phyloP scores from a whole-genome alignment of 2,329 filamentous ascomycete genomes.

The Monosporascus ibericus region DNA sequence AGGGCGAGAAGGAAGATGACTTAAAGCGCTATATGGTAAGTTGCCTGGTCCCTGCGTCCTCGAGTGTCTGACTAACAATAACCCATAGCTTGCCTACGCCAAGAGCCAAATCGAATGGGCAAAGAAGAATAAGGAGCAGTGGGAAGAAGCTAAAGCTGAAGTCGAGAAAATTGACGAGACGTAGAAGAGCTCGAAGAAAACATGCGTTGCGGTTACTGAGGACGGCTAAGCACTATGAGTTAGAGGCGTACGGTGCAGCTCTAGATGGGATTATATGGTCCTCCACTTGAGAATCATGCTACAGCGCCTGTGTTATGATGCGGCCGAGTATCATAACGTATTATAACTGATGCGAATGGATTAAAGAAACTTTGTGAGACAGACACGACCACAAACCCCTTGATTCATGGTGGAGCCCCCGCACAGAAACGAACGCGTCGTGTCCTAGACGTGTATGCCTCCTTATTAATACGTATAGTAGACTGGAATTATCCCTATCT shows the following conservation, averaged over 20 bases:
- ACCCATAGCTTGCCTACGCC: slow-evolving; percentile 74
- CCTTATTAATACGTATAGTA: too few relatives aligned
- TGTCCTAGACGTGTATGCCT: too few relatives aligned
- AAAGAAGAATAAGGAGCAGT: slow-evolving; percentile 81
- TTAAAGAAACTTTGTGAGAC: neutral
- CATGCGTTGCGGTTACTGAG: neutral
- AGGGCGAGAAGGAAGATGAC: slow-evolving; percentile 92
- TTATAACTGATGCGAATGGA: neutral
- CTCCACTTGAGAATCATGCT: neutral
- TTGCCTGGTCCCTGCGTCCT: slow-evolving; percentile 10
- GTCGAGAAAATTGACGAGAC: slow-evolving; percentile 77
- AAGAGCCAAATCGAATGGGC: slow-evolving; percentile 94
- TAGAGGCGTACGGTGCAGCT: neutral
- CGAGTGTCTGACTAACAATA: slow-evolving; percentile 12
- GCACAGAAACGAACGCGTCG: too few relatives aligned
- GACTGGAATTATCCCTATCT: too few relatives aligned
- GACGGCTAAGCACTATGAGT: neutral
- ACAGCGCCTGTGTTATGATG: neutral
- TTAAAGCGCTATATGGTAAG: slow-evolving; percentile 91
- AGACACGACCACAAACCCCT: neutral
- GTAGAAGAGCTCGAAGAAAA: slow-evolving; percentile 23
- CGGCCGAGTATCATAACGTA: neutral
- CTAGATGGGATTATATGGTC: neutral
- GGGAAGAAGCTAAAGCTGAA: slow-evolving; percentile 84
- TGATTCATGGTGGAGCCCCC: too few relatives aligned